Percentiles rank a stretch among this genome's conserved stretches.
phyloP scores from a whole-genome alignment of 176 grass and related monocot species.

The Avena eriantha region DNA sequence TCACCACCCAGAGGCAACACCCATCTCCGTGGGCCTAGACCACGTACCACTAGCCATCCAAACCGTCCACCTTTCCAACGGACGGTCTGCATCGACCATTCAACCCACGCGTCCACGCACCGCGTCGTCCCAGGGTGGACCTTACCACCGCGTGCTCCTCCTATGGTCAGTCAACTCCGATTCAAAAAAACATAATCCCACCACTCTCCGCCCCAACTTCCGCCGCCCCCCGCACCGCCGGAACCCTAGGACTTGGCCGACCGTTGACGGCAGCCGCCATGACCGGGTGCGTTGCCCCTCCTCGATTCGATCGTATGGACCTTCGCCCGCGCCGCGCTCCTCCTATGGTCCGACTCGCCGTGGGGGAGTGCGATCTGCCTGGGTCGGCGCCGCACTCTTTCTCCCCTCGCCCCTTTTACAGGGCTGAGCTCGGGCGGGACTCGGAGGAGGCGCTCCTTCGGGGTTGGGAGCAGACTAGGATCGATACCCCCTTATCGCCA shows the following conservation, averaged over 20 bases:
- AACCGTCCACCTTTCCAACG: neutral
- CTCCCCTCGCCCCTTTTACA: neutral
- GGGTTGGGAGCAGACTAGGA: neutral
- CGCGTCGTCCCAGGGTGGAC: neutral
- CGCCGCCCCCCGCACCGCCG: constrained; percentile 16
- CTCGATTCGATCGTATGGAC: neutral
- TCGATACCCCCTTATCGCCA: neutral
- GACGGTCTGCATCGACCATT: neutral
- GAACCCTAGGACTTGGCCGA: constrained; percentile 47
- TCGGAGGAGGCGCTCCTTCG: neutral
- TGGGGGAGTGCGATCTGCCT: neutral
- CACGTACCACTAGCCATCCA: accelerated
- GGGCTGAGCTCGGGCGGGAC: neutral
- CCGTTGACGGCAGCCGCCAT: constrained; percentile 25
- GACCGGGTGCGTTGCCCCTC: constrained; percentile 52
- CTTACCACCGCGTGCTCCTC: neutral
- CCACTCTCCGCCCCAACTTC: constrained; percentile 10
- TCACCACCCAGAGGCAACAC: neutral
- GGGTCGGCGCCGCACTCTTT: neutral
- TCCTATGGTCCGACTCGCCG: neutral
- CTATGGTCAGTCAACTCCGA: constrained; percentile 40
- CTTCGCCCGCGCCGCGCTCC: neutral
- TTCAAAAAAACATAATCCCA: constrained; percentile 38
- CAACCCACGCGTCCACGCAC: neutral
- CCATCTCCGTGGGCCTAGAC: neutral